Evolutionary conservation across 768 basidiomycete species (phyloP), one percentile per base, ranked within the genome.

Genomic region (Pleurotus ostreatus): DNA sequence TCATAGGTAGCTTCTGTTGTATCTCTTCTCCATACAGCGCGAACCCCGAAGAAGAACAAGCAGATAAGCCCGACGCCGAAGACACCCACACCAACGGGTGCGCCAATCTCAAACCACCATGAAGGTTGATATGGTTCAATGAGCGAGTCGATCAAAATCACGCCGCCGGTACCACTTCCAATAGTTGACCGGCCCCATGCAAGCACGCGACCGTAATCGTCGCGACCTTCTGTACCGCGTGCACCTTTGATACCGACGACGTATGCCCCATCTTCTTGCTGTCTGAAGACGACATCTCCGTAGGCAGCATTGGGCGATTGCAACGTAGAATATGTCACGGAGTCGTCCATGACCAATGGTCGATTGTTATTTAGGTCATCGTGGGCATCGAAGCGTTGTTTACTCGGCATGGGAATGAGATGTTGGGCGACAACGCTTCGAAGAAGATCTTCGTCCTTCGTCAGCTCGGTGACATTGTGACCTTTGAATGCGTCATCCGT

Each of bases 401-500:
- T 40, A 60, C 67, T 58, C 3, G 67, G 70, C 2, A 74, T 77
- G 12, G 82, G 86, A 56, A 92, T 82, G 49, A 93, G 78, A 69
- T 92, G 92, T 65, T 94, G 92, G 45, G 78, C 71, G 57, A 92
- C 88, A 22, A 93, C 80, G 7, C 68, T 73, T 52, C 76, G 78
- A 47, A 92, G 73, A 5, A 63, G 64, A 2, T 81, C 76, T 9
- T 70, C 57, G 64, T 92, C 79, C 23, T 77, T 78, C 59, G 85
- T 86, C 20, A 94, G 69, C 57, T 71, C 68, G 0, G 94, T 94
- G 56, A 98, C 70, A 72, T 98, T 95, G 68, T 89, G 72, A 18
- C 81, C 74, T 66, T 93, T 88, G 79, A 98, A 97, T 0, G 96
- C 94, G 57, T 89, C 87, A 64, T 99, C 97, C 5, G 85, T 83